Base-by-base conservation (phyloP, 2,329 filamentous ascomycete genomes). In the Rugonectria rugulosa region DNA sequence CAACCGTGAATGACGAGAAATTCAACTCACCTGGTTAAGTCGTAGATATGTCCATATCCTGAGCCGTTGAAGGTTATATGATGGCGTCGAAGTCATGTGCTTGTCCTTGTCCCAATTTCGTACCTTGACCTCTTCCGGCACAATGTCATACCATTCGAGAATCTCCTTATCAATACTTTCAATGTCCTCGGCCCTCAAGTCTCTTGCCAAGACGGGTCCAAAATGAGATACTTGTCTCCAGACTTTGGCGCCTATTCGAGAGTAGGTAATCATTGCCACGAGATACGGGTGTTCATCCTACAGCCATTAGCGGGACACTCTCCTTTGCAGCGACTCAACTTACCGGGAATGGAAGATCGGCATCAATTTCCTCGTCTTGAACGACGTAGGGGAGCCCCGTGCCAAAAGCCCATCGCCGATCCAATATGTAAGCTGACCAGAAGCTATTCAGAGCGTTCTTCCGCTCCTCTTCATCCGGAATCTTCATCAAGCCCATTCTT, bases 401-500 rank as follows among this genome's bases (percentile, higher is more conserved):
- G n/a, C 89, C 90, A 64, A 97, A 91, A 60, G 89, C 92, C 92
- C 92, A 97, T 45, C 92, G 82, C 32, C 92, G 82, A 70, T 97
- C 93, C 32, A 97, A 79, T 4, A 92, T 88, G 68, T 95, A 96
- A 15, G 92, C 87, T 2, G 89, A 87, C 93, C 91, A 97, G 72
- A 96, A 96, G 12, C 91, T 84, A 44, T 88, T 85, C 23, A 90
- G 81, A 0, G 89, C 87, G 45, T 85, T 81, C 44, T 81, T 79
- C 43, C 90, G 83, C 58, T 92, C 89, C 36, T 86, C 80, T 38
- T 90, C 86, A 60, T 89, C 84, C 7, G 81, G 75, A 41, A 94
- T 91, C 54, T 83, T 85, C 48, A 87, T 77, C 54, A 96, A 81
- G 0, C 88, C 90, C 60, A 91, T 88, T 53, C 86, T 83, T 36